Evolutionary conservation across 2,329 filamentous ascomycete species (phyloP), one percentile per base, ranked within the genome.

Genomic region (Fusarium sp.): DNA sequence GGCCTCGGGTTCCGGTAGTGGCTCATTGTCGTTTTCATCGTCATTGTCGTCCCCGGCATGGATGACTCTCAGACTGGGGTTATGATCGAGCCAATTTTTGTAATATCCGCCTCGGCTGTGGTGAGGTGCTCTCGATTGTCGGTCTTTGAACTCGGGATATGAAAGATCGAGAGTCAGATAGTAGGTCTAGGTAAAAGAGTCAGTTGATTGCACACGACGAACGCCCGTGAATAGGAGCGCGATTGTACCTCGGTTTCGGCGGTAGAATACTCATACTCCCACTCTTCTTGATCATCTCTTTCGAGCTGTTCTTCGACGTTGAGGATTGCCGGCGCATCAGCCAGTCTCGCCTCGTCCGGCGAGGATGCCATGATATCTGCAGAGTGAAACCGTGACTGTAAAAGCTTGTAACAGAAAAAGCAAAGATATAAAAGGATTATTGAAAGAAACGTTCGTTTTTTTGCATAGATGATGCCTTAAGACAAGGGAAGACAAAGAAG

Each of bases 211-310:
- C 40, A 19, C 19, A 21, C n/a, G 22, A 21, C 34, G 10, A 24
- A 31, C 14, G 15, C 51, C 38, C 36, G 11, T 40, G 10, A 14
- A 44, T 42, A 31, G 31, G 43, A 46, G 15, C 14, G 9, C 13
- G 28, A 19, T 11, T 31, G 47, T 31, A 87, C 88, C 82, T 91
- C 89, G 15, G 84, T 89, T 72, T 91, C 88, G 0, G 87, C 89
- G 4, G 81, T 78, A 0, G 89, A 91, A 73, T 91, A 91, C 69
- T 91, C 89, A 69, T 90, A 91, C 73, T 91, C 89, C 87, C 88
- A 91, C 51, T 89, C 88, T 49, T 90, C 86, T 62, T 89, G 82
- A 7, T 83, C 84, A 28, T 82, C 80, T 11, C 65, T 63, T 24
- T 67, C 59, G 17, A 76, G 57, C 38, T 76, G 69, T n/a, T 77